Conservation (phyloP, 371 early-diverging fungal genomes). For the Lichtheimia ramosa region DNA sequence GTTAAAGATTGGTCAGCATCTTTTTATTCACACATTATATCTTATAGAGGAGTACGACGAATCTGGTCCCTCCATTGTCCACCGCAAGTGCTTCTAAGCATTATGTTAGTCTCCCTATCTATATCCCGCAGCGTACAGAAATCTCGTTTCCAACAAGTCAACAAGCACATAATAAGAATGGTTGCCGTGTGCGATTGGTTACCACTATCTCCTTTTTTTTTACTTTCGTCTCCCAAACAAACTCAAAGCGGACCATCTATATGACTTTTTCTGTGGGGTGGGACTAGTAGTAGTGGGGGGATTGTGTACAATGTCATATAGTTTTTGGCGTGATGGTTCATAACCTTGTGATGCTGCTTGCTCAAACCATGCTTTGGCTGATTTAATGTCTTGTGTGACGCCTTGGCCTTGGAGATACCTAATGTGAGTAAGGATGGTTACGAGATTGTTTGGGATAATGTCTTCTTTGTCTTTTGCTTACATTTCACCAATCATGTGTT, state of each 20-base stretch:
- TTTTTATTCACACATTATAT: constrained; percentile 1
- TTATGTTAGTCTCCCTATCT: neutral
- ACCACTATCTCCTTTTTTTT: too few relatives aligned
- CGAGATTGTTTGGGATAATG: neutral
- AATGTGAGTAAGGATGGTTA: neutral
- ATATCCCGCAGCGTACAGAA: constrained; percentile 2
- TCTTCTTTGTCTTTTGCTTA: constrained; percentile 10
- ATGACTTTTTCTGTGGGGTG: constrained; percentile 27
- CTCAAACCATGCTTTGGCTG: constrained; percentile 46
- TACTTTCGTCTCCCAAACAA: constrained; percentile 26
- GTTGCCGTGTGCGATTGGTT: too few relatives aligned
- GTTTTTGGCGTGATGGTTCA: constrained; percentile 34
- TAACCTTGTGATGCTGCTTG: constrained; percentile 48
- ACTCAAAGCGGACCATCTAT: constrained; percentile 36
- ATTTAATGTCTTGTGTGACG: constrained; percentile 39
- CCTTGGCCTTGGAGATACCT: constrained; percentile 51
- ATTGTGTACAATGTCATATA: constrained; percentile 15
- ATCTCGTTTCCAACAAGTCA: neutral
- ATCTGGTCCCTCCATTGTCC: constrained; percentile 96
- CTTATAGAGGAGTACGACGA: constrained; percentile 92
- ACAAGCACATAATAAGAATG: too few relatives aligned
- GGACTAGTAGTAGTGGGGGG: neutral
- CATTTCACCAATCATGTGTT: constrained; percentile 52
- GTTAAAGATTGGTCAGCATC: neutral
- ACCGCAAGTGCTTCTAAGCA: constrained; percentile 97